A percentile compares a stretch with the other conserved stretches of the same genome.
phyloP scores from a whole-genome alignment of 2,329 filamentous ascomycete genomes.

The Thyridium curvatum region DNA sequence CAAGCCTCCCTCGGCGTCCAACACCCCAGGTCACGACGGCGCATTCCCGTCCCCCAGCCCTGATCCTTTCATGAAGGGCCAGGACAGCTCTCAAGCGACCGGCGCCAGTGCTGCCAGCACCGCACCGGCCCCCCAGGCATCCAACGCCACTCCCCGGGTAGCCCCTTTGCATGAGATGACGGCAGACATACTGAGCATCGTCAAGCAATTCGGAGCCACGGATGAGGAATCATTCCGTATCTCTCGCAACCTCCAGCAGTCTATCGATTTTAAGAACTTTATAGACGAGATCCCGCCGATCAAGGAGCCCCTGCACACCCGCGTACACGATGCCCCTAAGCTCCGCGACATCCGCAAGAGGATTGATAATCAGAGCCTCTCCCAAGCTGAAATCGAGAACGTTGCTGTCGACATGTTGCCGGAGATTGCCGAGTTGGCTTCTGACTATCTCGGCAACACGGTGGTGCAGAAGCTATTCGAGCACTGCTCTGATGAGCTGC shows the following conservation, averaged over 20 bases:
- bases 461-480: slow-evolving; percentile 99
- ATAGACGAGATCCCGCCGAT: slow-evolving; percentile 83
- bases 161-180: slow-evolving; percentile 72
- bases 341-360: slow-evolving; percentile 94
- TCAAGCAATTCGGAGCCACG: slow-evolving; percentile 79
- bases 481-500: slow-evolving; percentile 83
- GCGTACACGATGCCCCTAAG: slow-evolving; percentile 89
- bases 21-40: slow-evolving; percentile 83
- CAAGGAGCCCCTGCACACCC: slow-evolving; percentile 79
- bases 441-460: slow-evolving; percentile 96
- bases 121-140: slow-evolving; percentile 24
- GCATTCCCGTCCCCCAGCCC: slow-evolving; percentile 88
- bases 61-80: slow-evolving; percentile 65
- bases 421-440: slow-evolving; percentile 89
- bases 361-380: slow-evolving; percentile 90
- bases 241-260: slow-evolving; percentile 64
- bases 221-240: slow-evolving; percentile 73
- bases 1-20: slow-evolving; percentile 85
- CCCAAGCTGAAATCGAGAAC: slow-evolving; percentile 80
- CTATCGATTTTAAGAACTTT: slow-evolving; percentile 68
- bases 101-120: slow-evolving; percentile 29
- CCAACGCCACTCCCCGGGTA: slow-evolving; percentile 52
- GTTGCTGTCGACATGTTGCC: slow-evolving; percentile 92
- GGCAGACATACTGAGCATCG: slow-evolving; percentile 78
- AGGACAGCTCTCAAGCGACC: slow-evolving; percentile 36